phyloP scores from a whole-genome alignment of 2,329 filamentous ascomycete genomes.

The Tolypocladium capitatum region DNA sequence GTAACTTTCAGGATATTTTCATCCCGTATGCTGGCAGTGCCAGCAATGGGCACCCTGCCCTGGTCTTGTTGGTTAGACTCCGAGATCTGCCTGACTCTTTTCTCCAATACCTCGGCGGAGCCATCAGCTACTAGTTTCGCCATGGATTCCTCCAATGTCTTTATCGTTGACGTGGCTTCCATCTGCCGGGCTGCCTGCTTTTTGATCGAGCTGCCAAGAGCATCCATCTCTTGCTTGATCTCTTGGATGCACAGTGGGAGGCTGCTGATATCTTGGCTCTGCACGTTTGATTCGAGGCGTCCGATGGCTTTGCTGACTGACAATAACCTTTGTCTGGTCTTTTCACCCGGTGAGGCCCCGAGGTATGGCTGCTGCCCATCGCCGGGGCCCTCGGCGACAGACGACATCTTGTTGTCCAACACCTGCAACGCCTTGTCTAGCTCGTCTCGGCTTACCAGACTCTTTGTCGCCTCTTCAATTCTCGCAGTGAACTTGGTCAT shows the following conservation, averaged over 20 bases:
- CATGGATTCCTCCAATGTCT: not conserved
- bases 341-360: not conserved
- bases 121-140: not conserved
- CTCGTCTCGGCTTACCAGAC: not conserved
- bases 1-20: conserved; percentile 2
- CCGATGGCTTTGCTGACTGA: not conserved
- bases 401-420: conserved; percentile 2
- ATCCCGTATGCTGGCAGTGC: not conserved
- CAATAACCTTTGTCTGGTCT: not conserved
- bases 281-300: not conserved
- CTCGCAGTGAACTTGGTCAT: not conserved
- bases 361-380: not conserved
- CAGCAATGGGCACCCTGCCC: not conserved
- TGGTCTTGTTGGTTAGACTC: not conserved
- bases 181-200: not conserved
- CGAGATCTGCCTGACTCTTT: not conserved
- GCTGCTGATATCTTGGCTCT: not conserved
- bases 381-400: not conserved
- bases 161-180: not conserved
- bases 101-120: not conserved
- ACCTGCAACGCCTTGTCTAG: not conserved
- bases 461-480: not conserved
- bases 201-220: not conserved
- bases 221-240: not conserved
- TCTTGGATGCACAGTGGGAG: not conserved